phyloP scores from a whole-genome alignment of 805 yeast species.

The Maudiozyma pseudohumilis region DNA sequence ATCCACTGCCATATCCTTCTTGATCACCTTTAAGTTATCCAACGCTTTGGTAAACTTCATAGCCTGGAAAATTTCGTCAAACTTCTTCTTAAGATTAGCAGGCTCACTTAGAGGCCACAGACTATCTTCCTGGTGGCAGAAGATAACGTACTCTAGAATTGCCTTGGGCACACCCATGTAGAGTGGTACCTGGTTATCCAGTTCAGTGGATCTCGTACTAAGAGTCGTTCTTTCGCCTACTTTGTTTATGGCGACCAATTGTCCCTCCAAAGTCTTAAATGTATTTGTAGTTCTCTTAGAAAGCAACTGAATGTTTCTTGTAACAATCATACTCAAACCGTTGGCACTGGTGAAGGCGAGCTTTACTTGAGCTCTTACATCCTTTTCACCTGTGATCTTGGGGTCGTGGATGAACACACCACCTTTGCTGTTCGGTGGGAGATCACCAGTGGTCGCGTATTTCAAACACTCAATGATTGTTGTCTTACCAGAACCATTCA shows the following conservation, averaged over 20 bases:
- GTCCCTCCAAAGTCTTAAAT: constrained; percentile 88
- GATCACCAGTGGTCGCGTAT: constrained; percentile 89
- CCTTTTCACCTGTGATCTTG: constrained; percentile 59
- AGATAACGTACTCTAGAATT: constrained; percentile 81
- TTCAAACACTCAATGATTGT: constrained; percentile 90
- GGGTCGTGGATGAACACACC: constrained; percentile 97
- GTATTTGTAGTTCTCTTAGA: constrained; percentile 54
- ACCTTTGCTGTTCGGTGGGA: constrained; percentile 92
- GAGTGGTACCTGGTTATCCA: constrained; percentile 72
- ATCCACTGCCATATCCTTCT: constrained; percentile 69
- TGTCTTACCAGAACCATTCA: constrained; percentile 94
- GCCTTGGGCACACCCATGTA: constrained; percentile 84
- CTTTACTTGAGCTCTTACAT: constrained; percentile 83
- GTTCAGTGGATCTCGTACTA: constrained; percentile 72
- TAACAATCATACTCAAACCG: constrained; percentile 71
- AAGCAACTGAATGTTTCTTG: constrained; percentile 71
- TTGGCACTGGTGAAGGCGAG: constrained; percentile 69
- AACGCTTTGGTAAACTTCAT: constrained; percentile 84
- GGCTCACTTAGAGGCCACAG: constrained; percentile 96
- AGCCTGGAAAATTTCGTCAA: constrained; percentile 95
- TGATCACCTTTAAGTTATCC: constrained; percentile 62
- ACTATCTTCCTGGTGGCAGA: constrained; percentile 96
- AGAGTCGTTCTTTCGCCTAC: constrained; percentile 63
- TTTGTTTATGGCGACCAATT: constrained; percentile 51
- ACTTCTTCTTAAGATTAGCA: constrained; percentile 73